Evolutionary conservation across 768 basidiomycete genomes (phyloP).

Genomic region (Dioszegia hungarica): DNA sequence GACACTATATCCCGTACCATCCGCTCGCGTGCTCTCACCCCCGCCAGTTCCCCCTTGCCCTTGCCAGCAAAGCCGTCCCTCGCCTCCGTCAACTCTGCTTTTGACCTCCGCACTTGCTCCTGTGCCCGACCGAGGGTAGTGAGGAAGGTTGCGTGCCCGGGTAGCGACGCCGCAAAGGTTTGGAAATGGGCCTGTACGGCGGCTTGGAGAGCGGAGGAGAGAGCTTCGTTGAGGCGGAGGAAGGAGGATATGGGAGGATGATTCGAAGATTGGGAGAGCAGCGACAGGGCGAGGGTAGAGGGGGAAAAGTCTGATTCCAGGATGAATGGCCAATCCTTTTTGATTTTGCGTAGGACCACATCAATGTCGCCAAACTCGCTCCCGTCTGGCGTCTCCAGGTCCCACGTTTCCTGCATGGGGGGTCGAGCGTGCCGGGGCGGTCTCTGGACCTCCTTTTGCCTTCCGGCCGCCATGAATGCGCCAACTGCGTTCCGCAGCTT

Average conservation of each 20-base stretch:
- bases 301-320: conserved; percentile 65
- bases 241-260: conserved; percentile 37
- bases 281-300: conserved; percentile 83
- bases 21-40: conserved; percentile 76
- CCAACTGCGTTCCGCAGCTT: conserved; percentile 42
- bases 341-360: conserved; percentile 79
- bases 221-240: conserved; percentile 34
- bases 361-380: conserved; percentile 74
- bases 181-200: conserved; percentile 73
- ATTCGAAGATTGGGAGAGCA: conserved; percentile 53
- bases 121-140: conserved; percentile 69
- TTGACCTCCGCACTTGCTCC: conserved; percentile 65
- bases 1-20: conserved; percentile 92
- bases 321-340: conserved; percentile 84
- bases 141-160: conserved; percentile 77
- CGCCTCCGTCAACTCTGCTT: conserved; percentile 63
- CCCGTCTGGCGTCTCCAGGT: conserved; percentile 20
- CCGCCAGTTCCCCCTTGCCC: conserved; percentile 42
- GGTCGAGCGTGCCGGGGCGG: conserved; percentile 19
- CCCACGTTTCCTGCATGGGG: conserved; percentile 20
- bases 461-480: conserved; percentile 37
- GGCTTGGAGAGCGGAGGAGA: conserved; percentile 42
- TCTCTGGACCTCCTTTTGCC: conserved; percentile 13
- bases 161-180: conserved; percentile 87
- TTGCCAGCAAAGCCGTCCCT: conserved; percentile 68